phyloP scores from a whole-genome alignment of 2,329 filamentous ascomycete genomes.

The Fusarium floridanum region DNA sequence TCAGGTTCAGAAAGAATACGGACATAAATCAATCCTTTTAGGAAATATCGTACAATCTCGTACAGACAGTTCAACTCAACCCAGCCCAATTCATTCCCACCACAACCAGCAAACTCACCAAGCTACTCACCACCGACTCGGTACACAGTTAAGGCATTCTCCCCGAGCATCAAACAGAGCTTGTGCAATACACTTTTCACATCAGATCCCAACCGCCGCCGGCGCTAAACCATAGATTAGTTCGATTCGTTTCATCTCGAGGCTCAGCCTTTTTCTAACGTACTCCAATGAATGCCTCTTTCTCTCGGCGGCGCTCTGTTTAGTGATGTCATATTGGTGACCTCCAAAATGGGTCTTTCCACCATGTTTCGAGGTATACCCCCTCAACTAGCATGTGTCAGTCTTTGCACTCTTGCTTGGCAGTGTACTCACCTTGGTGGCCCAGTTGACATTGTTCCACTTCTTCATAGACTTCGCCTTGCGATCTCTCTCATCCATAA shows the following conservation, averaged over 20 bases:
- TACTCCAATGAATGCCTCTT: background rate
- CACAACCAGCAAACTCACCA: background rate
- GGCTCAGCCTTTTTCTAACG: background rate
- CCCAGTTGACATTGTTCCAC: constrained; percentile 24
- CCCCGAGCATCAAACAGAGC: background rate
- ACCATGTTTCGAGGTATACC: background rate
- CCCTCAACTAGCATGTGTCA: background rate
- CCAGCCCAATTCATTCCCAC: background rate
- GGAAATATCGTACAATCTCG: background rate
- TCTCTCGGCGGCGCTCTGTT: constrained; percentile 7
- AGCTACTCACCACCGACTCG: background rate
- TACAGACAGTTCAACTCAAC: background rate
- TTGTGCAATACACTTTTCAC: background rate
- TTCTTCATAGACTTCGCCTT: constrained; percentile 9
- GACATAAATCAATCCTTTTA: background rate
- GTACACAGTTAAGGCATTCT: background rate
- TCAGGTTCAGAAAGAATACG: background rate
- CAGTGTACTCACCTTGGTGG: background rate
- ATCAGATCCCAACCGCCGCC: background rate
- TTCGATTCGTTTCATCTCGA: background rate
- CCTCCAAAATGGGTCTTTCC: constrained; percentile 9
- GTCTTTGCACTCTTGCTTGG: background rate
- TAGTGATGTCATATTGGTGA: constrained; percentile 17
- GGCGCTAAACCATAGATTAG: background rate
- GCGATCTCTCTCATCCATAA: background rate